Conservation (phyloP, 352 stramenopile species). For the Plasmopara viticola region DNA sequence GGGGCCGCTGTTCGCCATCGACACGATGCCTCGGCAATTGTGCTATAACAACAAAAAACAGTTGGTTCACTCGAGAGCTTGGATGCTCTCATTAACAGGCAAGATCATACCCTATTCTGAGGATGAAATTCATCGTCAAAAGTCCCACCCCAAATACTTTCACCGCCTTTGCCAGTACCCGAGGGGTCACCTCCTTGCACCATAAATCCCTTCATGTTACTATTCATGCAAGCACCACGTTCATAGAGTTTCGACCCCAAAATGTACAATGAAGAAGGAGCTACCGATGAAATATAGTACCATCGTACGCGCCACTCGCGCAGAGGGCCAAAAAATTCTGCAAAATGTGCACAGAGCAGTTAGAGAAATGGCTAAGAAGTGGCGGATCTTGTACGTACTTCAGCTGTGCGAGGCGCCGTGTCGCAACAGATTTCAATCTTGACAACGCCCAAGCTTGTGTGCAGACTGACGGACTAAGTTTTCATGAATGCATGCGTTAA, state of each 20-base stretch:
- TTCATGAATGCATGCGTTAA: neutral
- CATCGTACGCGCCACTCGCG: constrained; percentile 86
- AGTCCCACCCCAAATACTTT: constrained; percentile 87
- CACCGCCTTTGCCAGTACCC: constrained; percentile 85
- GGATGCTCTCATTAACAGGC: no score
- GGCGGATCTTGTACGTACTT: constrained; percentile 33
- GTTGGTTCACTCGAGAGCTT: neutral
- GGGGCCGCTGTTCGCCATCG: constrained; percentile 89
- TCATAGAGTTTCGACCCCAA: constrained; percentile 12
- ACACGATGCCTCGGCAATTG: constrained; percentile 87
- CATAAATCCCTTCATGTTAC: constrained; percentile 88
- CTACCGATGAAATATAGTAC: constrained; percentile 85
- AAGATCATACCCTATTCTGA: constrained; percentile 54
- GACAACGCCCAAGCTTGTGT: constrained; percentile 93
- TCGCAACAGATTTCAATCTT: constrained; percentile 97
- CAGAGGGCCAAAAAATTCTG: constrained; percentile 96
- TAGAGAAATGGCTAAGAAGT: neutral
- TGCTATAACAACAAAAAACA: constrained; percentile 42
- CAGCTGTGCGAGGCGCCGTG: constrained; percentile 81
- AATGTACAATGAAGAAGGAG: neutral
- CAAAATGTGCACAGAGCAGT: constrained; percentile 5
- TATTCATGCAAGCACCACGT: constrained; percentile 14
- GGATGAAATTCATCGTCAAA: constrained; percentile 91
- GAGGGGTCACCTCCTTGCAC: constrained; percentile 87
- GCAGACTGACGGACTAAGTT: constrained; percentile 89